Evolutionary conservation across 2,329 filamentous ascomycete genomes (phyloP), one percentile per base, ranked within the genome.

Genomic region (Aschersonia sp.): DNA sequence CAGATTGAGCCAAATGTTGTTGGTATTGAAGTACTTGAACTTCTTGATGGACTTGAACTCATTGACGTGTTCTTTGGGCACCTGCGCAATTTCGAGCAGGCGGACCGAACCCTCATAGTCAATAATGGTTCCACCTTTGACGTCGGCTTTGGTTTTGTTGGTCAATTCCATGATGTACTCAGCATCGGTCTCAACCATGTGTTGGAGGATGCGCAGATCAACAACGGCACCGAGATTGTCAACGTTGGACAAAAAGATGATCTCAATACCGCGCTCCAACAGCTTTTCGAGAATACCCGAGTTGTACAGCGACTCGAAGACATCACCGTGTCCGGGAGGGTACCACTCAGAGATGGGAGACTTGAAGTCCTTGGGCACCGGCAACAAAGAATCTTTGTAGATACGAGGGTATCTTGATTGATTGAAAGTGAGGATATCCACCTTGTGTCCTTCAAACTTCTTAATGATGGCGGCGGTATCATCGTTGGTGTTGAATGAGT

Each of bases 11-110:
- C 92, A 98, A 72, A 98, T 96, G 80, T 98, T 98, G 85, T 98
- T 98, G 71, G 92, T 98, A 82, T 98, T 98, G 84, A 98, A 98
- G 82, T 98, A 98, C 80, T 94, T 96, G 85, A 98, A 98, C 80
- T 98, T 98, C 84, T 98, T 98, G 78, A 98, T 98, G 45, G 89
- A 96, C 83, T 98, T 98, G 87, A 98, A 98, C 75, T 98, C 92
- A 73, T 98, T 97, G 67, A 92, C 87, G 72, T 98, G 92, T 77
- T 98, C 88, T 82, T 97, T 98, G 71, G 92, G 92, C 38, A 98
- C 92, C 77, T 98, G 92, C 10, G 92, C 92, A 61, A 98, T 96
- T 75, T 98, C 92, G 47, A 98, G 85, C 56, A 98, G 84, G 64
- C 92, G 89, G 58, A 94, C 91, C 50, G 86, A 89, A 62, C 91